Conservation (phyloP, 371 early-diverging fungal genomes). For the Rhizomucor pusillus region DNA sequence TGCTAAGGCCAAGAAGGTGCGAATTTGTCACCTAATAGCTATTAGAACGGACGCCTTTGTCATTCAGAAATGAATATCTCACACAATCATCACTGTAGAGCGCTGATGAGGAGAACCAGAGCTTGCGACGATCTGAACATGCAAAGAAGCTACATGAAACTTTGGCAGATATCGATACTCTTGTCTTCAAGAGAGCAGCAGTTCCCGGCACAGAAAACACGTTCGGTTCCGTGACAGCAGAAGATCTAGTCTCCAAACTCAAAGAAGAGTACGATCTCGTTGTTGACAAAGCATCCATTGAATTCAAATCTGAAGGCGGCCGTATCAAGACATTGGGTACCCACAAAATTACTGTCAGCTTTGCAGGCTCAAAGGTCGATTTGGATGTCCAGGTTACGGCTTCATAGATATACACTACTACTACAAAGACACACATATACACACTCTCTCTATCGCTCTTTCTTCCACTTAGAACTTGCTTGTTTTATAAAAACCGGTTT, state of each 20-base stretch:
- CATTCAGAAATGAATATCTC: too few relatives aligned
- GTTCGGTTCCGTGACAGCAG: slow-evolving; percentile 53
- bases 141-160: background rate
- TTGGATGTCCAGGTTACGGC: too few relatives aligned
- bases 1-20: too few relatives aligned
- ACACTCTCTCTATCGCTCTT: too few relatives aligned
- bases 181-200: slow-evolving; percentile 37
- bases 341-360: slow-evolving; percentile 13
- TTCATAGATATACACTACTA: too few relatives aligned
- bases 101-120: background rate
- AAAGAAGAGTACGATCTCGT: slow-evolving; percentile 33
- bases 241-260: slow-evolving; percentile 38
- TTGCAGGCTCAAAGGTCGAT: slow-evolving; percentile 2
- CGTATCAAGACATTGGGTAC: slow-evolving; percentile 47
- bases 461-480: too few relatives aligned
- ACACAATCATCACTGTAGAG: too few relatives aligned
- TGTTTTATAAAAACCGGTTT: too few relatives aligned
- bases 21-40: too few relatives aligned
- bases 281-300: slow-evolving; percentile 36
- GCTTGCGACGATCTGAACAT: slow-evolving; percentile 5
- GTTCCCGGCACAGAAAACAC: slow-evolving; percentile 41
- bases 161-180: slow-evolving; percentile 3
- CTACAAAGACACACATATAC: too few relatives aligned
- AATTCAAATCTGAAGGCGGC: slow-evolving; percentile 37
- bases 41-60: too few relatives aligned